phyloP scores from a whole-genome alignment of 2,329 filamentous ascomycete genomes.

The Pseudopyricularia javanii region DNA sequence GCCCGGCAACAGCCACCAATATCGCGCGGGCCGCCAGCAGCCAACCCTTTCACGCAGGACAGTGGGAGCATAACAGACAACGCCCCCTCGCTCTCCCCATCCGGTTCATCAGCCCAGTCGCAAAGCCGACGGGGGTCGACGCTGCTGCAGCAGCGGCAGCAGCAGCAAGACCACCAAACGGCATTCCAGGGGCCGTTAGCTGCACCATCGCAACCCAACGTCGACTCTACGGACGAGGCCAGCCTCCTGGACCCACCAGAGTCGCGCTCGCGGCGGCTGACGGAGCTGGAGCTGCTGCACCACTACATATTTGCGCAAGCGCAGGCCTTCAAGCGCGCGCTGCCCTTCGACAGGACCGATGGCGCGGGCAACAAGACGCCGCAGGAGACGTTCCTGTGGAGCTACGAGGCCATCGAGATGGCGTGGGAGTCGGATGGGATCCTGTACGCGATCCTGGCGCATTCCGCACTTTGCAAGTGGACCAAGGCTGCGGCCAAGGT shows the following conservation, averaged over 20 bases:
- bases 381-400: slow-evolving; percentile 14
- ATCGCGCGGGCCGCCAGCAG: too few species aligned
- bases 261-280: slow-evolving; percentile 19
- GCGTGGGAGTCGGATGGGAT: slow-evolving; percentile 19
- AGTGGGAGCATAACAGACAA: too few species aligned
- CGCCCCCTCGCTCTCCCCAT: too few species aligned
- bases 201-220: background rate
- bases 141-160: background rate
- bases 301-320: slow-evolving; percentile 19
- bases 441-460: slow-evolving; percentile 21
- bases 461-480: slow-evolving; percentile 24
- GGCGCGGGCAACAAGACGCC: background rate
- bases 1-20: too few species aligned
- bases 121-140: background rate
- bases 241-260: slow-evolving; percentile 18
- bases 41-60: too few species aligned
- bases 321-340: slow-evolving; percentile 11
- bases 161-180: background rate
- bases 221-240: slow-evolving; percentile 11
- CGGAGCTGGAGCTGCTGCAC: slow-evolving; percentile 22
- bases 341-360: background rate
- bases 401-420: slow-evolving; percentile 18
- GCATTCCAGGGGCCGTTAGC: background rate
- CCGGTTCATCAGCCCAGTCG: too few species aligned
- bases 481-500: slow-evolving; percentile 6